These are phyloP conservation scores for Pleurozium schreberi DNA, from an alignment of 225 moss, liverwort and hornwort species.

Conservation along the genomic window DNA sequence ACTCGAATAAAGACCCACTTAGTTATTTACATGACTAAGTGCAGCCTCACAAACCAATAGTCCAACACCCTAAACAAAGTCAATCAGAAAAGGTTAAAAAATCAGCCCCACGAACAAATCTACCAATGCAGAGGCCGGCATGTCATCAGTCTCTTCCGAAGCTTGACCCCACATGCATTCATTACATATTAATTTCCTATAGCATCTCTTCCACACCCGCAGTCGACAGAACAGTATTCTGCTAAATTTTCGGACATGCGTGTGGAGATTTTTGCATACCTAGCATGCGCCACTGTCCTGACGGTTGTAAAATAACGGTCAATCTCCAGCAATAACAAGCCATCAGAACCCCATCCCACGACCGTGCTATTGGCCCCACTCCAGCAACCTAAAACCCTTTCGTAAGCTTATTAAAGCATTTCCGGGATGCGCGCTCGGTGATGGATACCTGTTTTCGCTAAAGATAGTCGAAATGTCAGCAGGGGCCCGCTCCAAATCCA, in stretches of 20 bases:
- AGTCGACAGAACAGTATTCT: neutral
- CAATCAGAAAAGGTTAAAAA: neutral
- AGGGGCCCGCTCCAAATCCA: slow-evolving; percentile 2
- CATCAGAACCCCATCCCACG: neutral
- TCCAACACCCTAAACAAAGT: neutral
- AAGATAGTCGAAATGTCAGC: neutral
- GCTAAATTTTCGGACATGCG: neutral
- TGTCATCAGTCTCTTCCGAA: neutral
- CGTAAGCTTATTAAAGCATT: neutral
- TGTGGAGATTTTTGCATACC: neutral
- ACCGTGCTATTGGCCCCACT: slow-evolving; percentile 4
- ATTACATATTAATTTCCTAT: neutral
- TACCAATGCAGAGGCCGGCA: neutral
- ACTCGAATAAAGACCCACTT: neutral
- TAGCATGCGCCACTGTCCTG: neutral
- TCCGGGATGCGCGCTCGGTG: neutral
- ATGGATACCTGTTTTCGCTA: neutral
- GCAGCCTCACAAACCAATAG: neutral
- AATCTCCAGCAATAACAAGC: neutral
- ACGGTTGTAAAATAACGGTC: slow-evolving; percentile 33
- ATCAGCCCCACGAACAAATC: neutral
- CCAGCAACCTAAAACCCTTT: neutral
- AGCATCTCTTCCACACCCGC: neutral
- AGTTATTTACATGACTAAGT: neutral
- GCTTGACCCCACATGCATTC: neutral